phyloP scores from a whole-genome alignment of 495 filamentous ascomycete species.

The Penicillium argentinense region DNA sequence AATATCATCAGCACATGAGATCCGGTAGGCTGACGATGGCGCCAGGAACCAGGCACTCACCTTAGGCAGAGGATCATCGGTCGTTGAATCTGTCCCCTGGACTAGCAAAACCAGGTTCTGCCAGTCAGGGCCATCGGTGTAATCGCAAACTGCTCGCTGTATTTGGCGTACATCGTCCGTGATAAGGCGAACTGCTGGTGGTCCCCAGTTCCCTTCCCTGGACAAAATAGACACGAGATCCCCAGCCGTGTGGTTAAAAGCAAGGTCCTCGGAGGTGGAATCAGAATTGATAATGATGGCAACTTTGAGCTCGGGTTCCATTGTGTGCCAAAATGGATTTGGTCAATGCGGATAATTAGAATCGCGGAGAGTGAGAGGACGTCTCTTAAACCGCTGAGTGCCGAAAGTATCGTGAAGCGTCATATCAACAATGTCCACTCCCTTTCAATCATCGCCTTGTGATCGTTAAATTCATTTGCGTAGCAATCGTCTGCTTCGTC shows the following conservation, averaged over 20 bases:
- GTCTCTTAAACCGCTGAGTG: too few relatives aligned
- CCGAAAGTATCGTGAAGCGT: too few relatives aligned
- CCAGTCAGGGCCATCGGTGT: conserved; percentile 61
- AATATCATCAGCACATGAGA: conserved; percentile 22
- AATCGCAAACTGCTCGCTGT: conserved; percentile 64
- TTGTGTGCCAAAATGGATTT: too few relatives aligned
- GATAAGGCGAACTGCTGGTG: conserved; percentile 68
- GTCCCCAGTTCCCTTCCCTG: conserved; percentile 67
- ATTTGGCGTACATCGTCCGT: conserved; percentile 74
- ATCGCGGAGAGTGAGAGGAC: too few relatives aligned
- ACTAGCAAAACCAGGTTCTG: conserved; percentile 81
- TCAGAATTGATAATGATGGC: conserved; percentile 89
- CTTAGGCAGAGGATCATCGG: conserved; percentile 84
- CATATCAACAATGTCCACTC: too few relatives aligned
- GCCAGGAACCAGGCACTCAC: conserved; percentile 40
- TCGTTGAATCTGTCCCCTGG: conserved; percentile 91
- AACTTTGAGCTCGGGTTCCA: conserved; percentile 36
- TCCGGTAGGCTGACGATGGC: too few relatives aligned
- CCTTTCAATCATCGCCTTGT: too few relatives aligned
- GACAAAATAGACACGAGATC: conserved; percentile 67
- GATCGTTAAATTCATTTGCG: too few relatives aligned
- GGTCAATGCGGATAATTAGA: too few relatives aligned
- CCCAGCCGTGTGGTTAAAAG: conserved; percentile 71
- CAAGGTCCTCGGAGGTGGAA: conserved; percentile 78
- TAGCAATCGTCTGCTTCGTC: too few relatives aligned